Base-by-base conservation (phyloP, 2,329 filamentous ascomycete species). In the Claviceps lovelessii region DNA sequence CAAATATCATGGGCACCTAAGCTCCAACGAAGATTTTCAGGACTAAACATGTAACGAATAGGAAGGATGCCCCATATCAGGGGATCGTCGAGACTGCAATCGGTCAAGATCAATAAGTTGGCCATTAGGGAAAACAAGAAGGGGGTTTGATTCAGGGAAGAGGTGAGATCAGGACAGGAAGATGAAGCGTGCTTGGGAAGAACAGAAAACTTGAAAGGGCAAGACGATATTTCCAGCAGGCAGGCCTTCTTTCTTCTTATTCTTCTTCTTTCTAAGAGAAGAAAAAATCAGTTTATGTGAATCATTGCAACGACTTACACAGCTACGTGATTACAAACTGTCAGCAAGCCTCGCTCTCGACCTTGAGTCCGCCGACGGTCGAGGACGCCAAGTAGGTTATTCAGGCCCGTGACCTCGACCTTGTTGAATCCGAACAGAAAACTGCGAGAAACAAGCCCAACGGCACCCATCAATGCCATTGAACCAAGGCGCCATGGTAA, bases 1-100 rank as follows among this genome's bases (percentile, higher is more conserved):
- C 90, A 96, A 57, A 98, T 90, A 69, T 98, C 93, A 68, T 96
- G 88, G 63, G 90, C 94, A 29, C 88, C 93, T 54, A 98, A 78
- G 10, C 85, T 83, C 89, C 90, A 97, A 67, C 93, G 82, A 64
- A 90, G 77, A 65, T 90, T 93, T 55, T 78, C 75, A 23, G 86
- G 81, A 56, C 84, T 81, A 63, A 86, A 82, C 59, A 80, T 73
- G 65, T 93, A 88, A 51, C 79, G 77, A 49, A 88, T 68, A 1
- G 93, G 93, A 4, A 98, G 73, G 41, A 89, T 81, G 19, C 91
- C 93, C 91, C 91, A 98, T 61, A 96, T 83, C 56, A 97, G 72
- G 31, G 93, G 93, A 72, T 98, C 93, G 70, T 98, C 93, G 62
- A 97, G 73, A 56, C 91, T 96, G 67, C 47, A 45, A 19, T 23